Conservation (phyloP, 306 rosid species). For the Corylus heterophylla region DNA sequence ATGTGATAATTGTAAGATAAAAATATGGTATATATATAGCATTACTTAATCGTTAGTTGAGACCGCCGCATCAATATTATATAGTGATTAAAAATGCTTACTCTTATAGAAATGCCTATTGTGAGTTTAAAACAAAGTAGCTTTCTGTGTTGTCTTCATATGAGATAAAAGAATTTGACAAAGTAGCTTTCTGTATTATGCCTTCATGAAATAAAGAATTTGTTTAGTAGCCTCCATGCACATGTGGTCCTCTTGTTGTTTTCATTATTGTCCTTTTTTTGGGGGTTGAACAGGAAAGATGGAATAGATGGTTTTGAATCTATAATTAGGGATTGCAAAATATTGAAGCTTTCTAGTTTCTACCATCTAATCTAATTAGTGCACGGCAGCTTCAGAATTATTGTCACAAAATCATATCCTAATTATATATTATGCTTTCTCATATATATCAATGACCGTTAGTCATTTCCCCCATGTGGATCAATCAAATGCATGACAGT, state of each 20-base stretch:
- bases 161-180: not conserved
- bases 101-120: not conserved
- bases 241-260: not conserved
- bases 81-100: too few species aligned
- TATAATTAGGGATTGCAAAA: not conserved
- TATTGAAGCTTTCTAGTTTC: not conserved
- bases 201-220: not conserved
- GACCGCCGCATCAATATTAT: too few species aligned
- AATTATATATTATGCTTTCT: not conserved
- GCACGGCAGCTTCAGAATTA: not conserved
- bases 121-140: not conserved
- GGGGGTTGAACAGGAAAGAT: too few species aligned
- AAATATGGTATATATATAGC: too few species aligned
- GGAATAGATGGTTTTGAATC: too few species aligned
- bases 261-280: not conserved
- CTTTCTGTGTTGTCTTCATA: too few species aligned
- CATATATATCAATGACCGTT: constrained; percentile 10
- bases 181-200: not conserved
- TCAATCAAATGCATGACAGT: constrained; percentile 46
- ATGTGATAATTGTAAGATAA: too few species aligned
- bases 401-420: too few species aligned
- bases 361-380: not conserved
- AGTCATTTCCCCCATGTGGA: not conserved
- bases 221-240: not conserved
- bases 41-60: too few species aligned